Conservation (phyloP, 257 asterid species). For the Thymus mandschuricus region DNA sequence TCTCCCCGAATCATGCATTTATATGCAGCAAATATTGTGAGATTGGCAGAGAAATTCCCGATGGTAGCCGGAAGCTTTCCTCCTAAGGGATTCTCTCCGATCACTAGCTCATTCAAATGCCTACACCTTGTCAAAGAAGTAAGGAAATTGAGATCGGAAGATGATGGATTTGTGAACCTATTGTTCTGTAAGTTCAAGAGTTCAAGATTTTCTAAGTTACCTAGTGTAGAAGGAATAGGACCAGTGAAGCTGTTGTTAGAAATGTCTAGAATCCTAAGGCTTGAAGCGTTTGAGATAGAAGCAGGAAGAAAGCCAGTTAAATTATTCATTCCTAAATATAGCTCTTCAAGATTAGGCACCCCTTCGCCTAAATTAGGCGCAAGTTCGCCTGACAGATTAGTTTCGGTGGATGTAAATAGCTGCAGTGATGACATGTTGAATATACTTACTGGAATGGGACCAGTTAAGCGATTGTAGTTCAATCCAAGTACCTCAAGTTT, state of each 20-base stretch:
- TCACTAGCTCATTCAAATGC: not conserved
- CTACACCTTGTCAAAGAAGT: constrained; percentile 27
- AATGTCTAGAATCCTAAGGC: constrained; percentile 14
- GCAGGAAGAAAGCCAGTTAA: constrained; percentile 30
- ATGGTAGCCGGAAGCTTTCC: constrained; percentile 19
- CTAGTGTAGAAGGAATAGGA: constrained; percentile 24
- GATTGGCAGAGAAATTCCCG: constrained; percentile 22
- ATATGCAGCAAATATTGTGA: constrained; percentile 10
- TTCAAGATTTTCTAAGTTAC: constrained; percentile 19
- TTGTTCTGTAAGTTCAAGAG: not conserved
- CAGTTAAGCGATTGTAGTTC: not conserved
- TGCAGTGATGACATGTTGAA: constrained; percentile 43
- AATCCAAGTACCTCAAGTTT: constrained; percentile 29
- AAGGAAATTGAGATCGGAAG: constrained; percentile 6
- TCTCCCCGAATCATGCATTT: constrained; percentile 3
- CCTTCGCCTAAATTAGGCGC: constrained; percentile 28
- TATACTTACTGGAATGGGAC: constrained; percentile 27
- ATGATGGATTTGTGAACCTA: constrained; percentile 11
- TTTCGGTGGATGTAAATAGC: not conserved
- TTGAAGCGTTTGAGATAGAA: constrained; percentile 29
- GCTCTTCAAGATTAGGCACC: constrained; percentile 34
- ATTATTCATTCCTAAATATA: constrained; percentile 28
- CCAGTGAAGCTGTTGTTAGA: constrained; percentile 18
- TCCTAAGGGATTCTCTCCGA: not conserved
- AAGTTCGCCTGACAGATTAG: constrained; percentile 31